phyloP scores from a whole-genome alignment of 164 flowering plant species.

The Tetrastigma voinierianum region DNA sequence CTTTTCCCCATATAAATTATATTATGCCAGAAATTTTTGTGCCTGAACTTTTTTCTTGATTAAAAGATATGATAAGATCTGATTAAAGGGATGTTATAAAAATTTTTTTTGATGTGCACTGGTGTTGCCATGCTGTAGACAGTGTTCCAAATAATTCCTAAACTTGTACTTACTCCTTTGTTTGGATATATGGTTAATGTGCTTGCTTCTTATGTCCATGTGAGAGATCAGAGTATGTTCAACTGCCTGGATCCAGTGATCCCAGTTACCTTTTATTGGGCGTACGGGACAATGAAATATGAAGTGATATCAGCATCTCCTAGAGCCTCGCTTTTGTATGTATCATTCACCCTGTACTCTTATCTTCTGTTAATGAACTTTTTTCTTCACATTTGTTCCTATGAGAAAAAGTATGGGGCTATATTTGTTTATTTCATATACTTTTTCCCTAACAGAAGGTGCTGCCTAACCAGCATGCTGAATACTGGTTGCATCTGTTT shows the following conservation, averaged over 20 bases:
- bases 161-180: not conserved
- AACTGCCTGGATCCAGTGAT: conserved; percentile 53
- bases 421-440: too few relatives aligned
- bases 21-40: not conserved
- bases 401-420: too few relatives aligned
- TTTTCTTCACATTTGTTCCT: too few relatives aligned
- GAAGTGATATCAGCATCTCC: conserved; percentile 19
- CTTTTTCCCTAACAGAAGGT: too few relatives aligned
- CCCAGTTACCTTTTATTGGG: conserved; percentile 43
- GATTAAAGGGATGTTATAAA: too few relatives aligned
- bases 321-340: too few relatives aligned
- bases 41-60: not conserved
- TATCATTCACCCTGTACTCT: too few relatives aligned
- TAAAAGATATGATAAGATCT: not conserved
- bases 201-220: conserved; percentile 83
- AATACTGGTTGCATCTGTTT: too few relatives aligned
- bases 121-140: not conserved
- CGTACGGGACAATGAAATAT: conserved; percentile 42
- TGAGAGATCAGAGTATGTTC: conserved; percentile 88
- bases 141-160: not conserved
- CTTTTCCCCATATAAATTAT: not conserved
- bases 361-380: too few relatives aligned
- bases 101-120: not conserved
- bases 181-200: conserved; percentile 18
- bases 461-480: too few relatives aligned